A percentile compares a stretch with the other conserved stretches of the same genome.
These are phyloP conservation scores for Astrephomene gubernaculifera DNA, from an alignment of 139 green algal genomes.

Conservation along the genomic window DNA sequence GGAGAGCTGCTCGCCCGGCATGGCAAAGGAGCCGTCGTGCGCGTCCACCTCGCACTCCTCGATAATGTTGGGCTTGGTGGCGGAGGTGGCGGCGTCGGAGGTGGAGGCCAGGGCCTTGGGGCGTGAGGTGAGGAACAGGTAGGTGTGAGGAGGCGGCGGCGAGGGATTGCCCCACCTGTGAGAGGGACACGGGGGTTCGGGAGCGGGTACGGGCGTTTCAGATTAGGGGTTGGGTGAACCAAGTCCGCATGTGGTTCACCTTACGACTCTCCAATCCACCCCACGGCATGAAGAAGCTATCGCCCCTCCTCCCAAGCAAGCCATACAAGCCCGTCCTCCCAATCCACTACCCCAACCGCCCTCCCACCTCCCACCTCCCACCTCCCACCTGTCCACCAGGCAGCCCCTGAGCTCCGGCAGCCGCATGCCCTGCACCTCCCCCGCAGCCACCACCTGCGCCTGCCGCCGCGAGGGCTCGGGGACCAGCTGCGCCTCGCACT, in stretches of 20 bases:
- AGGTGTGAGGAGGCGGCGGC: background rate
- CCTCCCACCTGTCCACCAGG: slow-evolving; percentile 32
- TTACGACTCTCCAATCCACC: too few relatives aligned
- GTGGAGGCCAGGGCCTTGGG: background rate
- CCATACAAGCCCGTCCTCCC: too few relatives aligned
- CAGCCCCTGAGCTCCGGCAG: background rate
- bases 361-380: background rate
- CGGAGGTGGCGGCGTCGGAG: background rate
- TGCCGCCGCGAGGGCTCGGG: too few relatives aligned
- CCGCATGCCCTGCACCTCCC: too few relatives aligned
- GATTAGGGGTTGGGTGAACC: too few relatives aligned
- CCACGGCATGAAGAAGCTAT: too few relatives aligned
- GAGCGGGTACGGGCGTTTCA: background rate
- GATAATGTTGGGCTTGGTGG: background rate
- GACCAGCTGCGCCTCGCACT: background rate
- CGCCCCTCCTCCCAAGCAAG: too few relatives aligned
- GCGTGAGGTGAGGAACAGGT: background rate
- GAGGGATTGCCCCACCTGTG: slow-evolving; percentile 12
- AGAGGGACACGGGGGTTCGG: background rate
- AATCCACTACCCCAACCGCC: background rate
- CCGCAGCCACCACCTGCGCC: background rate
- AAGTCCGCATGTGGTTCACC: too few relatives aligned
- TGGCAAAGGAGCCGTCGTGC: background rate
- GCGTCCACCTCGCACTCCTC: background rate
- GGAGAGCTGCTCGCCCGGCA: background rate